Base-by-base conservation (phyloP, 2,329 filamentous ascomycete species). In the Microdochium nivale region DNA sequence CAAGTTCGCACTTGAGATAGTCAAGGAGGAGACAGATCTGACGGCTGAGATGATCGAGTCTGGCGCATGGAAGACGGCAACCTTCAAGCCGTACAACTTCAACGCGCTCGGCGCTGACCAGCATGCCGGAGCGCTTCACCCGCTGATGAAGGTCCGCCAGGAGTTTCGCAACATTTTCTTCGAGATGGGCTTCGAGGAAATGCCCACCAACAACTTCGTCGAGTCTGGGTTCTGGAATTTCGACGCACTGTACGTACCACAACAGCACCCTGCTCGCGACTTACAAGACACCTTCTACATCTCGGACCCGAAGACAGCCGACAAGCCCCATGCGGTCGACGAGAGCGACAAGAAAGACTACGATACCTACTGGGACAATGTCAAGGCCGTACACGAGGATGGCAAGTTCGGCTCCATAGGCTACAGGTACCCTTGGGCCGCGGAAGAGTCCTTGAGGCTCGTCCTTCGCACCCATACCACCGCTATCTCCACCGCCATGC, bases 131-230 rank as follows among this genome's bases (percentile, higher is more conserved):
- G 79, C 81, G 14, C 70, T 79, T 64, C 86, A 79, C 65, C 83
- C 85, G 65, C 74, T 99, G 59, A 96, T 90, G 74, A 97, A 97
- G 77, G 92, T 97, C 62, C 87, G 94, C 60, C 82, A 89, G 62
- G 94, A 97, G 72, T 96, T 99, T 80, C 80, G 94, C 53, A 88
- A 94, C 66, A 96, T 99, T 67, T 99, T 99, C 83, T 97, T 99
- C 73, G 90, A 96, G 68, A 95, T 96, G 85, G 94, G 92, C 50
- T 99, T 97, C 75, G 86, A 92, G 64, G 94, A 99, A 76, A 97
- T 99, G 94, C 88, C 91, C 14, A 96, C 92, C 49, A 87, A 87
- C 72, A 83, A 88, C 68, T 96, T 86, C 67, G 91, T 97, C 56
- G 94, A 99, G 73, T 92, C 91, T 13, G 91, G 92, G 47, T 96